Evolutionary conservation across 257 asterid species (phyloP), one percentile per base, ranked within the genome.

Genomic region (Misopates orontium): DNA sequence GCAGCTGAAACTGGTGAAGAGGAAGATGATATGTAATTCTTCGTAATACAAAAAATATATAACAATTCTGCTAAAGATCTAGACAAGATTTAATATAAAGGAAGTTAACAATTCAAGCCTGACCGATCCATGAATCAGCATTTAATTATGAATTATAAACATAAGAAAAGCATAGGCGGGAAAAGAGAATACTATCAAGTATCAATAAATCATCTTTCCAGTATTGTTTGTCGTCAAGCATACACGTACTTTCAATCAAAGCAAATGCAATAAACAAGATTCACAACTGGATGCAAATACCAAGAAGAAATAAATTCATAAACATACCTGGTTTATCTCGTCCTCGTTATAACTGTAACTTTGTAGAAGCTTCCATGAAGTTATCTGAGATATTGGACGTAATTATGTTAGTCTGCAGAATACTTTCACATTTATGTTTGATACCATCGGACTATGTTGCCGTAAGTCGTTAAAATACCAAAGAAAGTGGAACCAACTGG

Each of bases 251-350:
- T 13, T 45, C n/a, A 45, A 13, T 45, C 5, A 13, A 45, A 62
- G 18, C 11, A 17, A 57, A 20, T 23, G 51, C 60, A 51, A 36
- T 31, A 57, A 15, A 51, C 61, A 41, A 16, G 6, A 25, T 65
- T 40, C 41, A 66, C 15, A 17, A 54, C 18, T 32, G 41, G 24
- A 66, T 67, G 56, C 10, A 41, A 66, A 52, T 42, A 16, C 13
- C 11, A 50, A 20, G 4, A 21, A 47, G 44, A 65, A 50, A 55
- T 44, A 21, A 1, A 47, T 3, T 28, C 62, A 57, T 62, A 49
- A 22, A 53, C 18, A 23, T 69, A 94, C 96, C 99, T 88, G 97
- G 70, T 94, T 90, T 73, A 94, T 88, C 78, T 94, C 99, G 71
- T 90, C 97, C 81, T 87, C 87, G 87, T 87, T 90, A 68, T 83